Percentiles rank a stretch among this genome's conserved stretches.
Conservation (phyloP, 352 stramenopile species). For the Phytopythium kandeliae region DNA sequence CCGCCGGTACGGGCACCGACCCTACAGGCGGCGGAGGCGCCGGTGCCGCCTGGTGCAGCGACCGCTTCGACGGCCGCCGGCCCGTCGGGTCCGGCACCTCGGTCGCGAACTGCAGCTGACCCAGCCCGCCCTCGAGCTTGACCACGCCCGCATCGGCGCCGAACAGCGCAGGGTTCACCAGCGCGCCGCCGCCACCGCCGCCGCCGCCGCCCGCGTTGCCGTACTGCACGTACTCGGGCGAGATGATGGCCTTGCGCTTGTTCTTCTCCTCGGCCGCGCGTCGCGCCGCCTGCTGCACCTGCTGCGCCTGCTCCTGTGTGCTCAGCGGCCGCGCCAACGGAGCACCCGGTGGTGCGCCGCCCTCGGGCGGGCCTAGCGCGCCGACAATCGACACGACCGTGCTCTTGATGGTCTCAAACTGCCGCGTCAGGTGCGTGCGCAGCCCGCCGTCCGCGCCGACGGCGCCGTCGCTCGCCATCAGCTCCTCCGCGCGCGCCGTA, state of each 20-base stretch:
- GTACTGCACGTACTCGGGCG: conserved; percentile 80
- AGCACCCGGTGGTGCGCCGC: neutral
- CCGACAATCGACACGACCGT: conserved; percentile 41
- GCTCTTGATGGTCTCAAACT: conserved; percentile 43
- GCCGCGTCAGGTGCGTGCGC: conserved; percentile 29
- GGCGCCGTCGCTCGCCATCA: neutral
- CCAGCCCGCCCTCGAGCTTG: conserved; percentile 17
- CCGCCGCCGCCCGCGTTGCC: conserved; percentile 15
- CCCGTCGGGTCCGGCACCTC: conserved; percentile 52
- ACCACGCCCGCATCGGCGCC: conserved; percentile 8
- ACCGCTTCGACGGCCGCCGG: conserved; percentile 62
- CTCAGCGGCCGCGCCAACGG: conserved; percentile 11
- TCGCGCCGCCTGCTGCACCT: conserved; percentile 33
- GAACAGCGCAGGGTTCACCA: neutral
- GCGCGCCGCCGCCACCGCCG: conserved; percentile 6
- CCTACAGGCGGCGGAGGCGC: neutral
- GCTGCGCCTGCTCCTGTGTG: conserved; percentile 36
- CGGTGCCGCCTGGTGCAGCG: conserved; percentile 36
- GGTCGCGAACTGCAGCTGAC: conserved; percentile 33
- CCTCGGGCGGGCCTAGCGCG: conserved; percentile 16
- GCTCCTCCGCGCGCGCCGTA: too few species aligned
- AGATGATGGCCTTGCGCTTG: conserved; percentile 80
- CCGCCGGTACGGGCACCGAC: neutral
- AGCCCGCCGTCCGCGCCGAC: conserved; percentile 15
- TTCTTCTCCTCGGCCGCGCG: conserved; percentile 64